phyloP scores from a whole-genome alignment of 31 red algal genomes.

The Asparagopsis taxiformis region DNA sequence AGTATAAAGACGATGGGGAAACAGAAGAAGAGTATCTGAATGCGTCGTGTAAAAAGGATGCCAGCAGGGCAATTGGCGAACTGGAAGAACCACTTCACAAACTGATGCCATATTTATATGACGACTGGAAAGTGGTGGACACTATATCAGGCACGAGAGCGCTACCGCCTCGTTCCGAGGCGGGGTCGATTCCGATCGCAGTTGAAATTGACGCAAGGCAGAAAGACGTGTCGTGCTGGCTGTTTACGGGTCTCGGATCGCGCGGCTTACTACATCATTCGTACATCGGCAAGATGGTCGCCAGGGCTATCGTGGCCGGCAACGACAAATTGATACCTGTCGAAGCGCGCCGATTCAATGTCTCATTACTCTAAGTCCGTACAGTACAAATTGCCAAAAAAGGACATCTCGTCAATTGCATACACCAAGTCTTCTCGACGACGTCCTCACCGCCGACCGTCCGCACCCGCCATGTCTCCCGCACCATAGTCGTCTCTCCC shows the following conservation, averaged over 20 bases:
- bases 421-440: no score
- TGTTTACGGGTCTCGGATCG: conserved; percentile 60
- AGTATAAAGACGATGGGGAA: conserved; percentile 26
- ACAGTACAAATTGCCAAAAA: no score
- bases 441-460: no score
- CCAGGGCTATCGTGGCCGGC: conserved; percentile 59
- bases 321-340: conserved; percentile 47
- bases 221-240: conserved; percentile 27
- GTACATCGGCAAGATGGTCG: conserved; percentile 54
- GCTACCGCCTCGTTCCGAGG: conserved; percentile 40
- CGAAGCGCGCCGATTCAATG: conserved; percentile 18
- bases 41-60: conserved; percentile 17
- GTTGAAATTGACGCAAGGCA: conserved; percentile 24
- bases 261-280: conserved; percentile 74
- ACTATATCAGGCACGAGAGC: conserved; percentile 44
- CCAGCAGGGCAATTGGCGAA: conserved; percentile 10
- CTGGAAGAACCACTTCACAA: conserved; percentile 18
- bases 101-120: conserved; percentile 16
- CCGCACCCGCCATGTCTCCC: no score
- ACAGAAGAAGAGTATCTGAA: conserved; percentile 4
- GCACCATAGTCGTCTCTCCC: no score
- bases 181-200: conserved; percentile 60
- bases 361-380: no score
- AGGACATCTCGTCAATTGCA: no score
- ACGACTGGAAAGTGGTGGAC: conserved; percentile 13